Conservation (phyloP, 768 basidiomycete genomes). For the Lentinula edodes region DNA sequence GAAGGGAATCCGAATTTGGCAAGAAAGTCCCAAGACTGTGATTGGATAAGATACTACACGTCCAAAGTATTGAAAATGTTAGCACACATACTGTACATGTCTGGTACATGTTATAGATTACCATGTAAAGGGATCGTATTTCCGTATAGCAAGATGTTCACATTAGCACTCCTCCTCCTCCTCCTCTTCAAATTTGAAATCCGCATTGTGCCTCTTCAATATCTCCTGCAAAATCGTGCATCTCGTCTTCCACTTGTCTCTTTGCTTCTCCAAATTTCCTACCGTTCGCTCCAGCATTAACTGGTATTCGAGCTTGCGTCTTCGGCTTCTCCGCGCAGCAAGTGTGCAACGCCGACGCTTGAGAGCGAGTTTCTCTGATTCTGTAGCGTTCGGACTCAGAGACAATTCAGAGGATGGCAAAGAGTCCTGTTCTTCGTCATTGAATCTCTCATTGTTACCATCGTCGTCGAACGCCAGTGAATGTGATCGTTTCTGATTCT, state of each 20-base stretch:
- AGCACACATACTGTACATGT: too few species aligned
- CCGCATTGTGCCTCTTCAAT: background rate
- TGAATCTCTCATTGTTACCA: background rate
- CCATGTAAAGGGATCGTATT: too few species aligned
- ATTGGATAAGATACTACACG: too few species aligned
- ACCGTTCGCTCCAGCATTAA: slow-evolving; percentile 42
- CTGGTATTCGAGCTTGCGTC: slow-evolving; percentile 62
- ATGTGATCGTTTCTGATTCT: slow-evolving; percentile 60
- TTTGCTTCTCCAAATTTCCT: slow-evolving; percentile 35
- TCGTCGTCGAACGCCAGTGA: slow-evolving; percentile 22
- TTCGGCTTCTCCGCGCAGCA: slow-evolving; percentile 59
- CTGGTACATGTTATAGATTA: too few species aligned
- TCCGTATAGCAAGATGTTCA: too few species aligned
- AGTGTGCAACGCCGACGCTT: slow-evolving; percentile 69
- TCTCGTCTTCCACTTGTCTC: slow-evolving; percentile 41
- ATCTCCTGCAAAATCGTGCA: slow-evolving; percentile 15
- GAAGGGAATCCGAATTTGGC: too few species aligned
- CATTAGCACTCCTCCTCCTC: background rate
- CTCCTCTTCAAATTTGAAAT: slow-evolving; percentile 4
- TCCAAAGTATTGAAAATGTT: too few species aligned
- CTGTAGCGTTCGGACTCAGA: slow-evolving; percentile 22
- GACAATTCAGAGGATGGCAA: slow-evolving; percentile 6
- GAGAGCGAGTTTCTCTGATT: slow-evolving; percentile 51
- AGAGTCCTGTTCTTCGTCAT: background rate
- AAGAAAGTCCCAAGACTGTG: too few species aligned